Evolutionary conservation across 306 rosid species (phyloP).

Genomic region (Pyrus betulifolia): DNA sequence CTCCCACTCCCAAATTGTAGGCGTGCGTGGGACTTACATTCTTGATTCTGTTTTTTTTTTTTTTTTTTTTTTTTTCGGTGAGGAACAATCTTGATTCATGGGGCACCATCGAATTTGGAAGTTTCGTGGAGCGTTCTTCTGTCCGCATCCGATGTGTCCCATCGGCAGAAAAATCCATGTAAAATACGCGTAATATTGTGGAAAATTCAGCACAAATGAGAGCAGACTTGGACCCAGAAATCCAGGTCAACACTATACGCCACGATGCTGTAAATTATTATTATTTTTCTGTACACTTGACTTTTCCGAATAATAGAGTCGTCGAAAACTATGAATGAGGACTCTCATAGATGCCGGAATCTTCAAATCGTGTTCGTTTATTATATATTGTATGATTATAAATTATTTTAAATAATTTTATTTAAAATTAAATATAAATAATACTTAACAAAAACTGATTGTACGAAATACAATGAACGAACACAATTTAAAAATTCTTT

Average conservation of each 20-base stretch:
- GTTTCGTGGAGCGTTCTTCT: not conserved
- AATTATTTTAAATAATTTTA: too few relatives aligned
- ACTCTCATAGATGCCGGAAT: accelerated
- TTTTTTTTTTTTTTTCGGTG: not conserved
- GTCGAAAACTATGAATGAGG: too few relatives aligned
- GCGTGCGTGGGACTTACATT: not conserved
- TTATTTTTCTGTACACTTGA: not conserved
- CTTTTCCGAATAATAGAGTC: not conserved
- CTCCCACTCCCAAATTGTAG: not conserved
- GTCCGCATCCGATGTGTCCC: not conserved
- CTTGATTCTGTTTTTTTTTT: not conserved
- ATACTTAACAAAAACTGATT: accelerated
- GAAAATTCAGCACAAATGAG: not conserved
- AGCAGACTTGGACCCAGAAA: not conserved
- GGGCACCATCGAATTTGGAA: not conserved
- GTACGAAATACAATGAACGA: accelerated
- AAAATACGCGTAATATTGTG: not conserved
- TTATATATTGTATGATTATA: accelerated
- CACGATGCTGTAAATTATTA: not conserved
- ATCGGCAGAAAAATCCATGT: not conserved
- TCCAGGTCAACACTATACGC: not conserved
- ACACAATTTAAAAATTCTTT: too few relatives aligned
- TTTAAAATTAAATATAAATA: too few relatives aligned
- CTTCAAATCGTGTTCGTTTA: too few relatives aligned
- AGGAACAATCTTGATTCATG: too few relatives aligned